Evolutionary conservation across 1,284 basidiomycete species (phyloP), one percentile per base, ranked within the genome.

Genomic region (Abortiporus biennis): DNA sequence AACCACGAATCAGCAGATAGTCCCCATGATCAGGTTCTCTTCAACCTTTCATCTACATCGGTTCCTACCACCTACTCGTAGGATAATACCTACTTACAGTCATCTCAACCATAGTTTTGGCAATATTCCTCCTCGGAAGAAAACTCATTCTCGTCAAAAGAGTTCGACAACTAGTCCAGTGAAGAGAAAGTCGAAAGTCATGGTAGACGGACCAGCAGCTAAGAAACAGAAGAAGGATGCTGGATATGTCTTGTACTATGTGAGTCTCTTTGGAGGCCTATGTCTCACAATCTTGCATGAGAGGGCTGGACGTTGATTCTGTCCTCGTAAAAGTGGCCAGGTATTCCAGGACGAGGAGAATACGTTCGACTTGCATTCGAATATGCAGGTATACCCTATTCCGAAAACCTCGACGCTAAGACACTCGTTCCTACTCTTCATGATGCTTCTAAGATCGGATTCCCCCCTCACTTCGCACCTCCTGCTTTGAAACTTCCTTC

Each of bases 321-420:
- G 25, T 16, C 2, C 32, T 36, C 16, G 4, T 1, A 15, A 17
- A 38, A 62, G 60, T 65, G 62, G 62, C 54, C 55, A 12, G 59
- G 54, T 9, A 61, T 72, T 40, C 71, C 70, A 1, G 71, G 71
- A 0, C 63, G 72, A 27, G 72, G 67, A 32, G 72, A 74, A 45
- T 67, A 63, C 48, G 56, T 72, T 36, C 67, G 71, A 3, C 66
- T 74, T 37, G 65, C 64, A 17, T 64, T 74, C 50, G 69, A 71
- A 49, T 60, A 62, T 38, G 60, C 65, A 13, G 62, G 62, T 2
- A 54, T 59, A 13, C 50, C 57, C 8, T 73, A 68, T 54, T 55
- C 51, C n/a, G 69, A 72, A 38, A 45, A 52, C 35, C 43, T 43
- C 23, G 46, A 55, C 37, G 13, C 44, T 1, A 15, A 12, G 0